A percentile compares a stretch with the other conserved stretches of the same genome.
These are phyloP conservation scores for Adansonia rubrostipa DNA, from an alignment of 441 rosid species.

Conservation along the genomic window DNA sequence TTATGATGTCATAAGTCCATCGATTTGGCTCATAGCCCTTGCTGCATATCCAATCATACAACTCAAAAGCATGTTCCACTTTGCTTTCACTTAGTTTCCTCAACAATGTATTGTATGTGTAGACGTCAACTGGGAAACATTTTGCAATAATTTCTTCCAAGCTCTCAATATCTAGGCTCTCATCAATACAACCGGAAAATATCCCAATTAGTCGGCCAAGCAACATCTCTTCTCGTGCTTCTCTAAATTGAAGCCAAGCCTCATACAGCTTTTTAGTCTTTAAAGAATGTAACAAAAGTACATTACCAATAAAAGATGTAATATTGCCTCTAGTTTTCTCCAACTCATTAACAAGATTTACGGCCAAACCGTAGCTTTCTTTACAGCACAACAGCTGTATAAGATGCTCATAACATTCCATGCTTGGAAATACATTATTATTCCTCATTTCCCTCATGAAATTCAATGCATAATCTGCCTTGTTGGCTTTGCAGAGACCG, in stretches of 20 bases:
- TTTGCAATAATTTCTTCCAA: constrained; percentile 58
- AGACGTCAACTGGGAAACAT: constrained; percentile 62
- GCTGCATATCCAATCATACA: constrained; percentile 46
- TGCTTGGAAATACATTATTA: constrained; percentile 50
- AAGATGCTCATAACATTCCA: constrained; percentile 61
- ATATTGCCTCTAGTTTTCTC: constrained; percentile 49
- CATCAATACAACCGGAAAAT: constrained; percentile 53
- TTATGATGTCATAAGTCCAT: constrained; percentile 59
- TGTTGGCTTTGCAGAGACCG: constrained; percentile 61
- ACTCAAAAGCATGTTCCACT: constrained; percentile 50
- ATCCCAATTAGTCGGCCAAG: constrained; percentile 68
- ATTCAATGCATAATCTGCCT: constrained; percentile 50
- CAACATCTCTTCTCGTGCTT: constrained; percentile 40
- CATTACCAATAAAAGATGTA: constrained; percentile 76
- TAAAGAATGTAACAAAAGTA: constrained; percentile 60
- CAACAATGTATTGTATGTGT: constrained; percentile 70
- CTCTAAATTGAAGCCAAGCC: constrained; percentile 59
- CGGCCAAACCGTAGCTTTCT: constrained; percentile 45
- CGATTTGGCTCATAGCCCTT: constrained; percentile 69
- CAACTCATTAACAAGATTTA: constrained; percentile 56
- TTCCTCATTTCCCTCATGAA: constrained; percentile 51
- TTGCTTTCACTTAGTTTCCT: constrained; percentile 44
- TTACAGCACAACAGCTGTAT: constrained; percentile 47
- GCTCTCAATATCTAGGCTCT: constrained; percentile 38
- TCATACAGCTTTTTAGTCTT: constrained; percentile 51